Conservation (phyloP, 1,139 yeast species). For the Nakaseomyces glabratus region DNA sequence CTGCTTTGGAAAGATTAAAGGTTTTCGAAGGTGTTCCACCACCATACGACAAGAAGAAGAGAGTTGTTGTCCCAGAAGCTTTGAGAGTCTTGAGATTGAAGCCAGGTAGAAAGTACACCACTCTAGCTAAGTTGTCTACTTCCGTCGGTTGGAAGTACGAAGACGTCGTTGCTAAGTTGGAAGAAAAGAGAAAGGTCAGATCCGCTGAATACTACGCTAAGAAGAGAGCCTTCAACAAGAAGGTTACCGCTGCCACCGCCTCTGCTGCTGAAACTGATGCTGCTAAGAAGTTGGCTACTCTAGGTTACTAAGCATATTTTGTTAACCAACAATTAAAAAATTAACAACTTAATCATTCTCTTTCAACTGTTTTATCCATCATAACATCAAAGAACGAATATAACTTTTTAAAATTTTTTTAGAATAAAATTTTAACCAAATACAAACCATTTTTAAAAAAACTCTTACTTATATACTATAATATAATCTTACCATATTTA, state of each 20-base stretch:
- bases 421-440: slow-evolving; percentile 5
- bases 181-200: slow-evolving; percentile 99
- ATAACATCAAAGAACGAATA: slow-evolving; percentile 4
- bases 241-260: slow-evolving; percentile 78
- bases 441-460: slow-evolving; percentile 5
- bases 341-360: too few relatives aligned
- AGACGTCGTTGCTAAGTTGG: slow-evolving; percentile 93
- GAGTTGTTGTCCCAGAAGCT: slow-evolving; percentile 99
- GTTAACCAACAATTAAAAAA: slow-evolving; percentile 10
- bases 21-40: slow-evolving; percentile 99
- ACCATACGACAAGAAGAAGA: slow-evolving; percentile 99
- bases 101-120: slow-evolving; percentile 99
- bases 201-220: slow-evolving; percentile 98
- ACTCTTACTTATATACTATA: slow-evolving; percentile 3
- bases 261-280: slow-evolving; percentile 61
- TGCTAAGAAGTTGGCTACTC: slow-evolving; percentile 72
- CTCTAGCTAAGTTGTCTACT: slow-evolving; percentile 91
- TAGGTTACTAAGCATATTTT: slow-evolving; percentile 58
- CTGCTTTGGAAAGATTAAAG: slow-evolving; percentile 98
- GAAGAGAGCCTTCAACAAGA: slow-evolving; percentile 94
- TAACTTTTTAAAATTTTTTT: slow-evolving; percentile 5
- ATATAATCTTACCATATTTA: slow-evolving; percentile 5
- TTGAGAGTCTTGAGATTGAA: slow-evolving; percentile 98
- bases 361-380: too few relatives aligned
- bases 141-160: slow-evolving; percentile 99